Evolutionary conservation across 305 asterid genomes (phyloP), one percentile per base, ranked within the genome.

Genomic region (Ilex paraguariensis): DNA sequence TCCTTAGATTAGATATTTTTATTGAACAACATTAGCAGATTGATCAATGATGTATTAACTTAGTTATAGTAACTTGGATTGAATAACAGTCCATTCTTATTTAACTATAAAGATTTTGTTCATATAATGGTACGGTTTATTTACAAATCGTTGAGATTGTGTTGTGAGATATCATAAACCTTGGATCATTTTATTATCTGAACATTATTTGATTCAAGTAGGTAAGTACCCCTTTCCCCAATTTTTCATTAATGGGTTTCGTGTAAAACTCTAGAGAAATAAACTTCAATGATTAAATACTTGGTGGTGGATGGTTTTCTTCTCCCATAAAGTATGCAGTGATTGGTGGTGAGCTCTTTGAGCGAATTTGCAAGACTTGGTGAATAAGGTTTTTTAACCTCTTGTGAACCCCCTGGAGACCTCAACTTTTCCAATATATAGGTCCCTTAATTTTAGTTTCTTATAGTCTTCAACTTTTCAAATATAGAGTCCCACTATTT

Each of bases 141-240:
- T 36, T 73, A 73, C 71, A 82, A 87, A 85, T 85, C 58, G 92
- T 82, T 71, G 89, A 82, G 76, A 85, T 82, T 66, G 92, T 85
- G 70, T 87, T 89, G 0, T 77, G 92, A 12, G 89, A 85, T 82
- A 85, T 85, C 77, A 85, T 85, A 57, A 85, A 85, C 64, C 92
- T 82, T 66, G 72, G 81, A 69, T 85, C 89, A 50, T 89, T 85
- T 75, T 81, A 84, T 53, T 89, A 85, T 69, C 89, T 87, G 4
- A 85, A 85, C 68, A 85, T 85, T 54, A 82, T 82, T 69, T 72
- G 92, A 52, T 85, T 85, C 77, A 85, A 81, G 74, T 87, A 85
- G 89, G 92, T 79, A 68, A 76, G 70, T 13, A 16, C 12, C 33
- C 33, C 36, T 51, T 33, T 50, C 59, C 16, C 21, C 21, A 0